These are phyloP conservation scores for Elongisporangium anandrum DNA, from an alignment of 352 stramenopile genomes.

Conservation along the genomic window DNA sequence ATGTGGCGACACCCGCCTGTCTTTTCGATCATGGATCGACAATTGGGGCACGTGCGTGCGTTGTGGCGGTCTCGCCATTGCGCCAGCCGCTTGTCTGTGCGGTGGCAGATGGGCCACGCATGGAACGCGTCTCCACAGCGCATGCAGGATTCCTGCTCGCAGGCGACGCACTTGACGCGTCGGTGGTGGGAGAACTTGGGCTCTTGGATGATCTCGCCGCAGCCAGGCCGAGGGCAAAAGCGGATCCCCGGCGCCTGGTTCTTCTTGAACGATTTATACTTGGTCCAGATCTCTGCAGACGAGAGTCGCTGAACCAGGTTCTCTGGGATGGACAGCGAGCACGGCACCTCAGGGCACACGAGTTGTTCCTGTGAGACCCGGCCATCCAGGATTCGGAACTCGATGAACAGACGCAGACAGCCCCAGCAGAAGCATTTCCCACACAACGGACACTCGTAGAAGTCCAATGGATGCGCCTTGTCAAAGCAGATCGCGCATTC, in stretches of 20 bases:
- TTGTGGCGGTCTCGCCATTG: constrained; percentile 69
- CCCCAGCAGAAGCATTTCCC: not conserved
- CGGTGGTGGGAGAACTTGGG: constrained; percentile 38
- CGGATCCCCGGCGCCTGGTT: constrained; percentile 63
- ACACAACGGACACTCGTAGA: not conserved
- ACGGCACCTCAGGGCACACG: constrained; percentile 62
- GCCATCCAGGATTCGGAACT: constrained; percentile 40
- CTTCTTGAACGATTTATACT: constrained; percentile 61
- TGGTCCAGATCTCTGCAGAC: constrained; percentile 36
- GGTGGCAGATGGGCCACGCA: constrained; percentile 42
- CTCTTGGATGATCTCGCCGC: constrained; percentile 54
- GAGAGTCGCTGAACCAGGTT: constrained; percentile 51
- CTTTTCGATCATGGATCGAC: constrained; percentile 74
- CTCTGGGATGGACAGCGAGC: constrained; percentile 34
- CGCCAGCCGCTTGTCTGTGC: constrained; percentile 59
- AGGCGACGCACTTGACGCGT: constrained; percentile 37
- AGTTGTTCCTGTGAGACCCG: constrained; percentile 72
- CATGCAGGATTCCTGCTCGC: constrained; percentile 63
- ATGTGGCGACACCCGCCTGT: constrained; percentile 82
- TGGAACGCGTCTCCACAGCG: constrained; percentile 57
- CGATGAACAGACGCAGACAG: not conserved
- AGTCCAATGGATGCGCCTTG: not conserved
- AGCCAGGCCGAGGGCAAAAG: constrained; percentile 68
- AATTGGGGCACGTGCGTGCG: constrained; percentile 66
- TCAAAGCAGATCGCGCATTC: not conserved